phyloP scores from a whole-genome alignment of 228 moss, liverwort and hornwort species.

The Sphagnum fallax region DNA sequence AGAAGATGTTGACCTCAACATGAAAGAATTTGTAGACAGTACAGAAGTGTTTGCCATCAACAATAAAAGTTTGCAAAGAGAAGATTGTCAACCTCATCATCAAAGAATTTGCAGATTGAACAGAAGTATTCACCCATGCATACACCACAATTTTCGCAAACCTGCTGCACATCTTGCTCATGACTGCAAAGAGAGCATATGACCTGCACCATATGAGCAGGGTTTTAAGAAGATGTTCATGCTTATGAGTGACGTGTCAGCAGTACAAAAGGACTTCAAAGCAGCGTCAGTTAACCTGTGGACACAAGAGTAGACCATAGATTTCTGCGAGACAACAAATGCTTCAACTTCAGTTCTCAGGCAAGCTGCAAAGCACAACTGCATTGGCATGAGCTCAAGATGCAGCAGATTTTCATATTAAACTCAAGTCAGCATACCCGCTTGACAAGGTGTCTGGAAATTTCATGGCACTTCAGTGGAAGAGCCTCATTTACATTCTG shows the following conservation, averaged over 20 bases:
- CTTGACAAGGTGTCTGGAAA: constrained; percentile 67
- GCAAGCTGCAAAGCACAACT: too few species aligned
- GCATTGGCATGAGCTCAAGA: neutral
- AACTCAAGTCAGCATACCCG: constrained; percentile 21
- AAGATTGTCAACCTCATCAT: constrained; percentile 54
- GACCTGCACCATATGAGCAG: constrained; percentile 28
- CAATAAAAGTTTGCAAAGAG: too few species aligned
- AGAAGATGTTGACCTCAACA: too few species aligned
- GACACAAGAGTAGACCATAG: too few species aligned
- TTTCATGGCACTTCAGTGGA: constrained; percentile 60
- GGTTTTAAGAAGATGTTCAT: too few species aligned
- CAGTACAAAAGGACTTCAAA: too few species aligned
- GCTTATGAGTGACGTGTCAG: too few species aligned
- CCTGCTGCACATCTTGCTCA: constrained; percentile 77
- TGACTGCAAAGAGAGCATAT: constrained; percentile 76
- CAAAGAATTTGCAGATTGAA: constrained; percentile 71
- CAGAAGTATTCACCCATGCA: constrained; percentile 81
- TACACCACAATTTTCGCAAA: constrained; percentile 72
- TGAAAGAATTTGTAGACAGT: too few species aligned
- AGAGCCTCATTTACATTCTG: constrained; percentile 60
- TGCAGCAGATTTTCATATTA: neutral
- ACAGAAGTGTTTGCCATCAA: too few species aligned
- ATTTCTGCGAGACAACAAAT: too few species aligned
- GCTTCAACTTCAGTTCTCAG: too few species aligned
- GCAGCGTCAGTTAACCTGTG: too few species aligned